Percentiles rank a stretch among this genome's conserved stretches.
Conservation (phyloP, 129 eudicot genomes). For the Flaveria linearis region DNA sequence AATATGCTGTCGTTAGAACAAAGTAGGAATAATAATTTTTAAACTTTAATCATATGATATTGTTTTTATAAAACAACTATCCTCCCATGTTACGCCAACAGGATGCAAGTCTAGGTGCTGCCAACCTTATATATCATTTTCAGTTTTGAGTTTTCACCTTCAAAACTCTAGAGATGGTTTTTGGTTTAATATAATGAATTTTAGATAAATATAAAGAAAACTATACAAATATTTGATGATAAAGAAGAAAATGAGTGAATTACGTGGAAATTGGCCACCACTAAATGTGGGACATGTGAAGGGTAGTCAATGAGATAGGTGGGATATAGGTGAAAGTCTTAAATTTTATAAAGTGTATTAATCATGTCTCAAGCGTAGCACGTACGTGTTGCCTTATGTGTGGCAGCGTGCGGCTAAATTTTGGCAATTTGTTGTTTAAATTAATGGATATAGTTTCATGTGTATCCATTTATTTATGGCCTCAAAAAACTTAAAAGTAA, state of each 20-base stretch:
- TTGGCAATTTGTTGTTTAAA: background rate
- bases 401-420: conserved; percentile 8
- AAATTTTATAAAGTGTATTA: conserved; percentile 14
- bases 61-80: background rate
- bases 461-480: background rate
- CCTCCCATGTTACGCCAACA: background rate
- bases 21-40: background rate
- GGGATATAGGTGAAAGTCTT: conserved; percentile 33
- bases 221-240: background rate
- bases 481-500: no score
- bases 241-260: background rate
- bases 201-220: background rate
- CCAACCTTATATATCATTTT: background rate
- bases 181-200: background rate
- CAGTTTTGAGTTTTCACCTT: background rate
- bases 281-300: conserved; percentile 29
- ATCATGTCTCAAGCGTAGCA: conserved; percentile 26
- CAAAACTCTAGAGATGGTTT: background rate
- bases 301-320: conserved; percentile 37
- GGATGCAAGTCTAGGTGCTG: conserved; percentile 1
- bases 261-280: conserved; percentile 28
- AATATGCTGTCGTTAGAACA: no score
- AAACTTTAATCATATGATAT: background rate
- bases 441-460: background rate
- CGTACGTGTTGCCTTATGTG: conserved; percentile 30